Base-by-base conservation (phyloP, 2,329 filamentous ascomycete species). In the Clarireedia sp. region DNA sequence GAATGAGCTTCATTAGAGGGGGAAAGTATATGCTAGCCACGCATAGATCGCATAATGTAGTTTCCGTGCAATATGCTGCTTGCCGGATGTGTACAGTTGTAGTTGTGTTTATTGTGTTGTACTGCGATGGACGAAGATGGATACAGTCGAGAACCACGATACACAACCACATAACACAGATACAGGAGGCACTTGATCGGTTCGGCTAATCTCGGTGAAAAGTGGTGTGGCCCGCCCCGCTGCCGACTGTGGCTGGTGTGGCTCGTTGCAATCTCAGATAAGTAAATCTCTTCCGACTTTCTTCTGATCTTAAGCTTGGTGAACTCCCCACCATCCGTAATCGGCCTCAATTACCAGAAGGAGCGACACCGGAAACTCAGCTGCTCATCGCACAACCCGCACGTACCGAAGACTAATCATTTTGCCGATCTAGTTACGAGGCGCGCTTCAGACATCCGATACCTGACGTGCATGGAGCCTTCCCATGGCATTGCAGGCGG, bases 281-380 rank as follows among this genome's bases (percentile, higher is more conserved):
- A 38, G 51, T 48, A 54, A 48, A 48, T 48, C 44, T 48, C 41
- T 38, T 54, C 26, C 33, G 21, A 19, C 23, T 41, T 40, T 48
- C 49, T n/a, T 48, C 19, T 53, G 36, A 40, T 17, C 38, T 38
- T 40, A 12, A 23, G 33, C 44, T 29, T 40, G 36, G 19, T 26
- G n/a, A 48, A 41, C 29, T 29, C 51, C 51, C 55, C 47, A 48
- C 56, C 52, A 49, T 58, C 61, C 61, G 59, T 43, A 54, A 59
- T 60, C 60, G 62, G 62, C 51, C 56, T 57, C 44, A 56, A 46
- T 52, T 40, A 43, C 48, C 45, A 23, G 48, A 19, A 54, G 38
- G 59, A 63, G 63, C 63, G 62, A 64, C 52, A 63, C 61, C 63
- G 64, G 63, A 64, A 60, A 54, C 29, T 33, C 52, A 43, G 40